These are phyloP conservation scores for Vitellaria paradoxa DNA, from an alignment of 179 eudicot genomes.

Conservation along the genomic window DNA sequence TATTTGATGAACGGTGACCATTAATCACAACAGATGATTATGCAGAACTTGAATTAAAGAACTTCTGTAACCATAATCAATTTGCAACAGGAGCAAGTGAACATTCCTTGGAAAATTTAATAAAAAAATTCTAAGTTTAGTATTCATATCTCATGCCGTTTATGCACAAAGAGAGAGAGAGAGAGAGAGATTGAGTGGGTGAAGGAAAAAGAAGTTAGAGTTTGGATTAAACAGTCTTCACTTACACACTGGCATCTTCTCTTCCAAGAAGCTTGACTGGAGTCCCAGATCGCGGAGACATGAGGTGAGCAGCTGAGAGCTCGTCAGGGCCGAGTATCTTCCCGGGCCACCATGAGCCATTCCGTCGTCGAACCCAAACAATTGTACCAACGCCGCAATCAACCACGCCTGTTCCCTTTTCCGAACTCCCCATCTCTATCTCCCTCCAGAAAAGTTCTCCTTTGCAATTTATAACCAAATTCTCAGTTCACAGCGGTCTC, in stretches of 20 bases:
- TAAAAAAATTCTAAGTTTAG: not conserved
- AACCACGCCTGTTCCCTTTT: slow-evolving; percentile 34
- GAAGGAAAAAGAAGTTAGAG: not conserved
- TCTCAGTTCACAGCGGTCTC: no score
- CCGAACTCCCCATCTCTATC: slow-evolving; percentile 60
- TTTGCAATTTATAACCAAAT: no score
- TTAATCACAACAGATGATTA: not conserved
- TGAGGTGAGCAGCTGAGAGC: slow-evolving; percentile 69
- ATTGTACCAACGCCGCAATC: slow-evolving; percentile 73
- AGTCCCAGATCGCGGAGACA: slow-evolving; percentile 96
- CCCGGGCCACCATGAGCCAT: slow-evolving; percentile 99
- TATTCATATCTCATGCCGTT: no score
- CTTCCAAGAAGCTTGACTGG: slow-evolving; percentile 96
- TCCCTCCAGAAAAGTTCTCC: not conserved
- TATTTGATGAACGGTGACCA: not conserved
- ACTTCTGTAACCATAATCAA: not conserved
- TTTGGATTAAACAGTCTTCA: not conserved
- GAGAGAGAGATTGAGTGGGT: no score
- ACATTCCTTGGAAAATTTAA: not conserved
- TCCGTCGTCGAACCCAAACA: slow-evolving; percentile 92
- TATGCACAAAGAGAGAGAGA: no score
- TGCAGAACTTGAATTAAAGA: not conserved
- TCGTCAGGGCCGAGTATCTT: slow-evolving; percentile 81
- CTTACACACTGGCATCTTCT: slow-evolving; percentile 97
- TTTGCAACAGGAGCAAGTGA: not conserved